Percentiles rank a stretch among this genome's conserved stretches.
phyloP scores from a whole-genome alignment of 768 basidiomycete species.

The Termitomyces bulborhizus region DNA sequence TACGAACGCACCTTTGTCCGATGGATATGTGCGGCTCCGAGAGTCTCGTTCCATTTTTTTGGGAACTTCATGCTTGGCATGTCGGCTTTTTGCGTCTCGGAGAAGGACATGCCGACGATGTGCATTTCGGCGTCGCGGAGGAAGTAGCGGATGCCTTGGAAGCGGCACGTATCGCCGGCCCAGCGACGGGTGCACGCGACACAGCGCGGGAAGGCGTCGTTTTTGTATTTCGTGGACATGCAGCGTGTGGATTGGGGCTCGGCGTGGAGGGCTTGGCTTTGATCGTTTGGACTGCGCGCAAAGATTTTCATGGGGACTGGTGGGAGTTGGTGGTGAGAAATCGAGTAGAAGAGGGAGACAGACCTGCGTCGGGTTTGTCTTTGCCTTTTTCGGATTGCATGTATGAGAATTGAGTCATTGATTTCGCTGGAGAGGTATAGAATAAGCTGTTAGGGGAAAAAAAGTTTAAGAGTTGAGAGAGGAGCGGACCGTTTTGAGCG shows the following conservation, averaged over 20 bases:
- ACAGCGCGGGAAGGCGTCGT: constrained; percentile 71
- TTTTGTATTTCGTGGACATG: constrained; percentile 76
- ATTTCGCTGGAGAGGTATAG: constrained; percentile 28
- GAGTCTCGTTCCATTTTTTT: constrained; percentile 54
- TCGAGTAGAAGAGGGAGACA: too few relatives aligned
- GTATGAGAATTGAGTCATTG: constrained; percentile 16
- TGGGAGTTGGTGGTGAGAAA: too few relatives aligned
- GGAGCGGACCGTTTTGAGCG: constrained; percentile 52
- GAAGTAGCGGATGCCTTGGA: constrained; percentile 80
- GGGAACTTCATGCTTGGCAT: constrained; percentile 61
- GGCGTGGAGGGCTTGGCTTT: constrained; percentile 41
- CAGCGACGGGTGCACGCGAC: constrained; percentile 82
- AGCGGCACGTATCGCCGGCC: constrained; percentile 85
- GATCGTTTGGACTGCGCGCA: constrained; percentile 23
- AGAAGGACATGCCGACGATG: constrained; percentile 64
- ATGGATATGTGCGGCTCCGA: constrained; percentile 37
- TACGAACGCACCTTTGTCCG: constrained; percentile 53
- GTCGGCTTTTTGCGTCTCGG: constrained; percentile 55
- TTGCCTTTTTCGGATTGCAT: constrained; percentile 35
- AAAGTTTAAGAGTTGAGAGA: background rate
- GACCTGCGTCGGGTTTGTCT: background rate
- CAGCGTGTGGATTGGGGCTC: constrained; percentile 77
- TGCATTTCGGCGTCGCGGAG: constrained; percentile 53
- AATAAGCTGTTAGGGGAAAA: constrained; percentile 3
- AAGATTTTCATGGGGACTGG: constrained; percentile 22